These are phyloP conservation scores for Claviceps sp. DNA, from an alignment of 2,329 filamentous ascomycete genomes.

Conservation along the genomic window DNA sequence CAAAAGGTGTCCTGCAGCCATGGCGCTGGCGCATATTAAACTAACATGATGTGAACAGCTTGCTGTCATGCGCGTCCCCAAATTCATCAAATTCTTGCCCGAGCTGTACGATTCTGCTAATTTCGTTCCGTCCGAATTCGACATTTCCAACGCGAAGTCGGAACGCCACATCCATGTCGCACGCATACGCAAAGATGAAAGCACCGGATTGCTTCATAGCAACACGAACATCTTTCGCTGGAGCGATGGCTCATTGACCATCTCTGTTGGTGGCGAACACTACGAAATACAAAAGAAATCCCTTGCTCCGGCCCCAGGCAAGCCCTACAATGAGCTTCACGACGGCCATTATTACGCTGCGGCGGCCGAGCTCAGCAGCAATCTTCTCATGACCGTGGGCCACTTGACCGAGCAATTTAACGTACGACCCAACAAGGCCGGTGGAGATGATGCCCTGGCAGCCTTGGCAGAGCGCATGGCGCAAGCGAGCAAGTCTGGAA, in stretches of 20 bases:
- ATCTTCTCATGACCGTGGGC: conserved; percentile 58
- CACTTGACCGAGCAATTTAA: conserved; percentile 63
- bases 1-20: neutral
- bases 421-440: conserved; percentile 51
- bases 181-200: conserved; percentile 54
- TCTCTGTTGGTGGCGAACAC: conserved; percentile 63
- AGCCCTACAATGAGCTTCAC: conserved; percentile 50
- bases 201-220: conserved; percentile 54
- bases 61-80: conserved; percentile 57
- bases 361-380: conserved; percentile 54
- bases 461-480: conserved; percentile 55
- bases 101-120: conserved; percentile 51
- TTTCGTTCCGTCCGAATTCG: conserved; percentile 47
- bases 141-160: conserved; percentile 39
- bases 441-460: conserved; percentile 59
- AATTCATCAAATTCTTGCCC: conserved; percentile 58
- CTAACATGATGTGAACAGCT: conserved; percentile 30
- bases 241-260: conserved; percentile 66
- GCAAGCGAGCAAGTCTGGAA: conserved; percentile 42
- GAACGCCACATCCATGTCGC: conserved; percentile 50
- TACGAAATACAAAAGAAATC: conserved; percentile 61
- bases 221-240: conserved; percentile 64
- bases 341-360: conserved; percentile 68
- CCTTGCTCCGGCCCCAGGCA: conserved; percentile 47
- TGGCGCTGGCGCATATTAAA: neutral